Evolutionary conservation across 257 asterid genomes (phyloP).

Genomic region (Parsonsia alboflavescens): DNA sequence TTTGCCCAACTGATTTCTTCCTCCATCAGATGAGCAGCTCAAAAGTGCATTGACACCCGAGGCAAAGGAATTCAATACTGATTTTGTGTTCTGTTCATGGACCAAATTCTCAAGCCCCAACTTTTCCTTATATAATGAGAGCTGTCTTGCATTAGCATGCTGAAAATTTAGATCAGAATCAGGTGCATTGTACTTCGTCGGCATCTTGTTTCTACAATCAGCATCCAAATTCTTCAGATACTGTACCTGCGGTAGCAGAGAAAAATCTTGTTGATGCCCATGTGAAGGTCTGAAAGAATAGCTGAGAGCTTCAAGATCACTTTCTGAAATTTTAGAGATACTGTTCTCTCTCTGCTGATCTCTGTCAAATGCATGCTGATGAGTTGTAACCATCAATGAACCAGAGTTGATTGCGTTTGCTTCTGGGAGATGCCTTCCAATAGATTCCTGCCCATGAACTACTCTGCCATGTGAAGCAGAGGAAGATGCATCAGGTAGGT

Average conservation of each 20-base stretch:
- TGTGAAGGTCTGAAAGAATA: conserved; percentile 21
- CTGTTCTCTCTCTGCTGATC: conserved; percentile 25
- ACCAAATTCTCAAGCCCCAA: conserved; percentile 24
- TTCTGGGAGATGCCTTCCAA: conserved; percentile 17
- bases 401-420: conserved; percentile 24
- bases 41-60: conserved; percentile 21
- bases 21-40: conserved; percentile 25
- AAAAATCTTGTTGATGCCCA: conserved; percentile 25
- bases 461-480: conserved; percentile 19
- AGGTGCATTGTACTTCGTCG: conserved; percentile 15
- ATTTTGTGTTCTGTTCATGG: conserved; percentile 18
- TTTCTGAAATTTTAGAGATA: conserved; percentile 13
- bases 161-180: conserved; percentile 15
- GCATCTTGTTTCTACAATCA: conserved; percentile 23
- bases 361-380: conserved; percentile 27
- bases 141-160: conserved; percentile 36
- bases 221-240: conserved; percentile 28
- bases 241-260: conserved; percentile 30
- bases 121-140: conserved; percentile 24
- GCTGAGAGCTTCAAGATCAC: conserved; percentile 28
- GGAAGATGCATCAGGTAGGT: conserved; percentile 16
- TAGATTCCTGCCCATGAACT: conserved; percentile 20
- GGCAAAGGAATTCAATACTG: conserved; percentile 23
- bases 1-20: conserved; percentile 25
- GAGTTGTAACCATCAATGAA: conserved; percentile 15